These are phyloP conservation scores for Rhizopogon rudus DNA, from an alignment of 768 basidiomycete species.

Conservation along the genomic window DNA sequence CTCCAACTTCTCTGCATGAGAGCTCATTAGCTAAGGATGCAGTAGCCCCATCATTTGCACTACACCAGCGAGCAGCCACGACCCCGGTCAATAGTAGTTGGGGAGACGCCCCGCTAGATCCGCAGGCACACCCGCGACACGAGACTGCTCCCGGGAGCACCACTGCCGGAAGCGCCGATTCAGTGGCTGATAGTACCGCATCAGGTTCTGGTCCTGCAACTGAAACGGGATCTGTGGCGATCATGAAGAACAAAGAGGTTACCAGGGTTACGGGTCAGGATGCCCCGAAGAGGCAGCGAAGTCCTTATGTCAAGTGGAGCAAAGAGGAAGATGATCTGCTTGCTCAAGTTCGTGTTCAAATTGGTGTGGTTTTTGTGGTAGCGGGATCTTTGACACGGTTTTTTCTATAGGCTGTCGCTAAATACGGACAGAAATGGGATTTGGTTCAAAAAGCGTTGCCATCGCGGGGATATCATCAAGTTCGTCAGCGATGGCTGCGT, in stretches of 20 bases:
- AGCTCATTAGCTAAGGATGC: background rate
- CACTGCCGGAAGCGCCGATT: background rate
- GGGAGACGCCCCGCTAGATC: constrained; percentile 3
- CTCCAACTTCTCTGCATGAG: background rate
- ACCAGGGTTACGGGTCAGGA: constrained; percentile 27
- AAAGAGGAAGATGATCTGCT: constrained; percentile 38
- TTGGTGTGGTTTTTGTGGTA: background rate
- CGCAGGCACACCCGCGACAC: background rate
- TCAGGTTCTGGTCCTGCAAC: background rate
- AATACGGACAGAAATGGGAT: constrained; percentile 36
- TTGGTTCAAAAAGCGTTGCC: constrained; percentile 36
- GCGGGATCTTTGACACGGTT: background rate
- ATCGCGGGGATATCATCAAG: constrained; percentile 38
- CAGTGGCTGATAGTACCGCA: background rate
- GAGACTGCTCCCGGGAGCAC: constrained; percentile 6
- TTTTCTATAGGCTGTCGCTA: constrained; percentile 30
- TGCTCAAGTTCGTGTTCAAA: constrained; percentile 24
- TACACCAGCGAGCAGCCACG: background rate
- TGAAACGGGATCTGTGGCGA: background rate
- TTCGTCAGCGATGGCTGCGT: constrained; percentile 38
- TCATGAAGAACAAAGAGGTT: constrained; percentile 17
- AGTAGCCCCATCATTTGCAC: background rate
- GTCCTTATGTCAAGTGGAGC: constrained; percentile 39
- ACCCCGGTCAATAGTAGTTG: background rate
- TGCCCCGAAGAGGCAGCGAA: constrained; percentile 29